Base-by-base conservation (phyloP, 2,329 filamentous ascomycete species). In the Colletotrichum costaricense region DNA sequence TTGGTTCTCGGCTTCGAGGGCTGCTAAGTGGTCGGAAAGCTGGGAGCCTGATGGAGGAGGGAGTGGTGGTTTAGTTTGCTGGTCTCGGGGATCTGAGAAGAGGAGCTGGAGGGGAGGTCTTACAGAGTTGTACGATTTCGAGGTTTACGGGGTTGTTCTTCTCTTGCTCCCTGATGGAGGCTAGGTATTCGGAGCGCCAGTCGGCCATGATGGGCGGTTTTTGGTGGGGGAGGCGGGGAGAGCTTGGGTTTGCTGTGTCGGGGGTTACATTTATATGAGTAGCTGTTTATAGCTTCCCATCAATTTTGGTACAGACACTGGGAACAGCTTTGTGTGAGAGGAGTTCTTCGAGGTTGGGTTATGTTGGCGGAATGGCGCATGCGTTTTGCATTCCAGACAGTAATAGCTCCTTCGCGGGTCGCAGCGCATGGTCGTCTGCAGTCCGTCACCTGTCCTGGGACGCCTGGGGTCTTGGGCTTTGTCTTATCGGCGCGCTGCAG, bases 131-230 rank as follows among this genome's bases (percentile, higher is more conserved):
- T 78, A 97, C 93, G 74, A 97, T 89, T 65, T 91, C 88, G 78
- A 86, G 85, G 76, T 90, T 90, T 73, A 91, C 85, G 5, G 88
- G 86, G 76, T 85, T 88, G 72, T 95, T 93, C 75, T 91, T 88
- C 79, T 91, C 88, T 78, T 94, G 94, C 78, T 93, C 92, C 77
- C 91, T 89, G 76, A 98, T 87, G 76, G 93, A 93, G 74, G 90
- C 87, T 75, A 94, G 87, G 82, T 97, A 98, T 79, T 97, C 93
- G 76, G 94, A 91, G 79, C 92, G 90, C 94, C 95, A 97, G 85
- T 89, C 90, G 11, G 90, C 88, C 88, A 89, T 89, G 72, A 33
- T 46, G 42, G 42, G 12, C 9, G 16, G 2, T 3, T n/a, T n/a
- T 24, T 6, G 9, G 2, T 24, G 22, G 28, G 30, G 60, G 42